These are phyloP conservation scores for Fraxinus quadrangulata DNA, from an alignment of 257 asterid species.

Conservation along the genomic window DNA sequence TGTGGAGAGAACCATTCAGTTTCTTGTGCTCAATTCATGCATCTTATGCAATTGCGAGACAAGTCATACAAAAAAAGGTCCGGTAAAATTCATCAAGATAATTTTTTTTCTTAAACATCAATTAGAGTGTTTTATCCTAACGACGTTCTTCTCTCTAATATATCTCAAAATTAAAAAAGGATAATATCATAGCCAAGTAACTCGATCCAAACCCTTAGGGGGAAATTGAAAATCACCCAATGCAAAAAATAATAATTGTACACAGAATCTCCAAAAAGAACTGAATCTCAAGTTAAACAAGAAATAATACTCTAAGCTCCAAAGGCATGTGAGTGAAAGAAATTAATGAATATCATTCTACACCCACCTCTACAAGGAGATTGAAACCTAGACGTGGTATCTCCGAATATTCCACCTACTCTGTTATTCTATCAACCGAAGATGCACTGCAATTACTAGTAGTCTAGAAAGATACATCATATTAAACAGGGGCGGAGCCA, in stretches of 20 bases:
- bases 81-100: no score
- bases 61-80: neutral
- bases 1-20: neutral
- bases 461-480: neutral
- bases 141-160: no score
- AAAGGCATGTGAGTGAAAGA: neutral
- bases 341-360: neutral
- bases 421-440: neutral
- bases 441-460: neutral
- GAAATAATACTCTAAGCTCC: neutral
- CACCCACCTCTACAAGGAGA: neutral
- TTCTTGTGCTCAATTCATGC: neutral
- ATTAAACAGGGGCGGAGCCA: no score
- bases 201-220: no score
- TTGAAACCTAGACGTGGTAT: neutral
- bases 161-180: no score
- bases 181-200: no score
- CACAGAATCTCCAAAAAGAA: no score
- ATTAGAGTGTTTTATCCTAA: no score
- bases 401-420: neutral
- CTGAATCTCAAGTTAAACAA: no score
- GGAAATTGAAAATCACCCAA: no score
- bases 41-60: neutral
- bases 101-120: no score
- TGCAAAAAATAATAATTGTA: no score